Base-by-base conservation (phyloP, 148 eudicot species). In the Diospyros lotus region DNA sequence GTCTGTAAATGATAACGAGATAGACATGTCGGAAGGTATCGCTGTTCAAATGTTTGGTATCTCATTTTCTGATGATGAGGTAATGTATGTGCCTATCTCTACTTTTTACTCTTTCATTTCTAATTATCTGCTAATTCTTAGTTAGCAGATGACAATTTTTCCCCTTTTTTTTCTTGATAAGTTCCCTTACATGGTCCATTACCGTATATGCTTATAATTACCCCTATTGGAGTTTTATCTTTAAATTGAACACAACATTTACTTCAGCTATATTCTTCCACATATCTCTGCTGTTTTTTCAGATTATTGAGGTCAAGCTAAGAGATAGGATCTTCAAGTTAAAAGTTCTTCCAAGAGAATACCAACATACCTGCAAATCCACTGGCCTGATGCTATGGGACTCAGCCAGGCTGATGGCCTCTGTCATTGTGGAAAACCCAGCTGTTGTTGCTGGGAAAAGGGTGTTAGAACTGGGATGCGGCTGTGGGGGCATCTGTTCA, bases 321-420 rank as follows among this genome's bases (percentile, higher is more conserved):
- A 78, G 79, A 64, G 86, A 86, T 58, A 79, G 73, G 56, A 64
- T 51, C 74, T 89, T 90, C 85, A 92, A 87, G 83, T 87, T 95
- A 70, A 87, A 87, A 59, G 84, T 86, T 6, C 88, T 95, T 48
- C 73, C 96, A 42, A 88, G 82, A 75, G 98, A 95, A 87, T 82
- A 82, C 72, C 98, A 95, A 71, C 97, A 95, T 78, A 95, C 94
- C 4, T 95, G 98, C 90, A 88, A 81, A 86, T 95, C 96, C 68
- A 95, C 98, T 4, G 98, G 98, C 61, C 76, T 95, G 41, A 95
- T 95, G 96, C 78, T 95, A 56, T 95, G 98, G 98, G 97, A 95
- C 80, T 95, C 98, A 52, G 97, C 98, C 64, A 83, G 87, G 72
- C 79, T 95, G 45, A 90, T 95, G 91, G 88, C 98, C 51, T 80